phyloP scores from a whole-genome alignment of 345 rosid genomes.

The Hibiscus syriacus region DNA sequence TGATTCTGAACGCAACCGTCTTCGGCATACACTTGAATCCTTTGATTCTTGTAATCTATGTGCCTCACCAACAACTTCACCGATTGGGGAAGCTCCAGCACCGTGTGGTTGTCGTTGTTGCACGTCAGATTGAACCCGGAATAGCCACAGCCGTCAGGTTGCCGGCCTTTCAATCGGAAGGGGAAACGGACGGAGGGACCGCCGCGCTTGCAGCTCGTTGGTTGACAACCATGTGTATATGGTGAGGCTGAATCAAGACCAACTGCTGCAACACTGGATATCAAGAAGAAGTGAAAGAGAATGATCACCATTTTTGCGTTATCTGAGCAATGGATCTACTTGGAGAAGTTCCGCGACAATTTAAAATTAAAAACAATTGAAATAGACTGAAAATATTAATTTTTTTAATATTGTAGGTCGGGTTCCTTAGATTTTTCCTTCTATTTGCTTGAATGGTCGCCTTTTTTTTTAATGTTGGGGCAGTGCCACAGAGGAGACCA shows the following conservation, averaged over 20 bases:
- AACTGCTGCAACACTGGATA: not conserved
- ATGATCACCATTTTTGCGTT: not conserved
- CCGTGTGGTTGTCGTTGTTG: not conserved
- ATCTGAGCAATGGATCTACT: not conserved
- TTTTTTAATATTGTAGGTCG: too few relatives aligned
- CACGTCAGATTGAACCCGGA: not conserved
- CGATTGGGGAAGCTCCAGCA: not conserved
- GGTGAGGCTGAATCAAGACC: not conserved
- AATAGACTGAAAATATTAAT: too few relatives aligned
- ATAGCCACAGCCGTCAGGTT: not conserved
- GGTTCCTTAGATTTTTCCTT: too few relatives aligned
- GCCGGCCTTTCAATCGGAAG: not conserved
- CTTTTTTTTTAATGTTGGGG: too few relatives aligned
- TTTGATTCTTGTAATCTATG: not conserved
- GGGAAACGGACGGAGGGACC: not conserved
- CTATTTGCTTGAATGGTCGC: not conserved
- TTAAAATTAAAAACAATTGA: too few relatives aligned
- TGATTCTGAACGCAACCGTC: constrained; percentile 3
- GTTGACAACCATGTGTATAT: not conserved
- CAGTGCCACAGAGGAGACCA: not conserved
- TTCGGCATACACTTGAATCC: not conserved
- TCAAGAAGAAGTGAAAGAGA: not conserved
- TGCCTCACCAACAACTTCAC: constrained; percentile 3
- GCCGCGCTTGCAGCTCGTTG: not conserved
- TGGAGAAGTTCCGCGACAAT: too few relatives aligned